Base-by-base conservation (phyloP, 2,329 filamentous ascomycete genomes). In the Zymoseptoria pseudotritici region DNA sequence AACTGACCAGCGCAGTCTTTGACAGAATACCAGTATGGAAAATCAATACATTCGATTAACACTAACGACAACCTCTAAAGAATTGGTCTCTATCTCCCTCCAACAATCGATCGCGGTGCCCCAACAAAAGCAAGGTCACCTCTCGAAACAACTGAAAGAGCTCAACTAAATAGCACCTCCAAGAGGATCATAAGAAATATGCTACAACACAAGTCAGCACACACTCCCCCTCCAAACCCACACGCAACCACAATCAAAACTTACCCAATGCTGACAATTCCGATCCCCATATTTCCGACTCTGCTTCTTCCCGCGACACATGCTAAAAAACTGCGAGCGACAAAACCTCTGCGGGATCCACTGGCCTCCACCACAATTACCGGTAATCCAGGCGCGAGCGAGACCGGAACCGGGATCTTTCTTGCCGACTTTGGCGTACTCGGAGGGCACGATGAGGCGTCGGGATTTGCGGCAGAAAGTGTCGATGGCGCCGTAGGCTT, bases 401-500 rank as follows among this genome's bases (percentile, higher is more conserved):
- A 13, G 22, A 13, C 19, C 19, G 2, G 50, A 21, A 7, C 22
- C n/a, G n/a, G 20, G 11, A 11, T 29, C 52, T 11, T 53, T 53
- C 9, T 26, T 24, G 2, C 21, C 22, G 4, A n/a, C 11, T 4
- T 13, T 31, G 6, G 50, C 50, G 20, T 24, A 52, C 8, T 21
- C 9, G 22, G 52, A 53, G 3, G 52, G 52, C 3, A 53, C 13
- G 20, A 24, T 22, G 20, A 53, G 20, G 21, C 10, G 22, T 3
- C 36, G 13, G 52, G 52, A 19, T 10, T 53, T 31, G n/a, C 13
- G 9, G 52, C 57, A 58, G 26, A 58, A 50, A 4, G 19, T 49
- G 51, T 54, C 31, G 20, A 58, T 58, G 11, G 57, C 57, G 17
- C 17, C n/a, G 52, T 50, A 29, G 36, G 53, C 53, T 22, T 54